phyloP scores from a whole-genome alignment of 1,284 basidiomycete genomes.

The Irpex lacteus region DNA sequence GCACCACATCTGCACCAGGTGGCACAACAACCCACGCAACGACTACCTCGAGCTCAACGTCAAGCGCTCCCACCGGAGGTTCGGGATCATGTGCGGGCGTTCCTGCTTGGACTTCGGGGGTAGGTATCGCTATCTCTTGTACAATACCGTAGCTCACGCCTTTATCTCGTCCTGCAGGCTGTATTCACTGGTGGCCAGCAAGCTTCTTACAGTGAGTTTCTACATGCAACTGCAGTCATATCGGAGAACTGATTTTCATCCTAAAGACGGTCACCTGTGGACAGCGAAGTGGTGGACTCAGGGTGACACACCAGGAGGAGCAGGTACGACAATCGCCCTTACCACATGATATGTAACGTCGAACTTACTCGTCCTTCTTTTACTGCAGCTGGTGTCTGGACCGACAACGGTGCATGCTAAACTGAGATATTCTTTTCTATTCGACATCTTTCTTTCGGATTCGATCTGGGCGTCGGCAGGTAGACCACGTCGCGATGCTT shows the following conservation, averaged over 20 bases:
- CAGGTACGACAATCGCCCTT: constrained; percentile 23
- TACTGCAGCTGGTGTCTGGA: constrained; percentile 50
- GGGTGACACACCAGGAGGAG: constrained; percentile 53
- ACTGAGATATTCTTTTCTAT: neutral
- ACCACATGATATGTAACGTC: constrained; percentile 1
- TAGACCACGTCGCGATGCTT: neutral
- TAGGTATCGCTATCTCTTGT: constrained; percentile 15
- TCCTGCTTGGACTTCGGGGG: constrained; percentile 45
- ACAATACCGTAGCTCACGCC: neutral
- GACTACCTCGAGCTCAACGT: neutral
- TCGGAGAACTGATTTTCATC: constrained; percentile 5
- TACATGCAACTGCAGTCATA: neutral
- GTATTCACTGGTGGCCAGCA: constrained; percentile 50
- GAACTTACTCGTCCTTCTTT: neutral
- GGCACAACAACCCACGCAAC: constrained; percentile 6
- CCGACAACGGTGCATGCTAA: constrained; percentile 51
- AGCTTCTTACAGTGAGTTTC: constrained; percentile 46
- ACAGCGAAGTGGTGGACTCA: constrained; percentile 65
- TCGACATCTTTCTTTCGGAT: neutral
- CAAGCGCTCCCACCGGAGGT: constrained; percentile 21
- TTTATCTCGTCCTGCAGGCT: constrained; percentile 12
- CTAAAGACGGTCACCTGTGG: constrained; percentile 52
- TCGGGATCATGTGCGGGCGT: constrained; percentile 47
- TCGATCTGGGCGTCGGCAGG: neutral
- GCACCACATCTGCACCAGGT: constrained; percentile 14